Evolutionary conservation across 768 basidiomycete species (phyloP).

Genomic region (Boletus edulis): DNA sequence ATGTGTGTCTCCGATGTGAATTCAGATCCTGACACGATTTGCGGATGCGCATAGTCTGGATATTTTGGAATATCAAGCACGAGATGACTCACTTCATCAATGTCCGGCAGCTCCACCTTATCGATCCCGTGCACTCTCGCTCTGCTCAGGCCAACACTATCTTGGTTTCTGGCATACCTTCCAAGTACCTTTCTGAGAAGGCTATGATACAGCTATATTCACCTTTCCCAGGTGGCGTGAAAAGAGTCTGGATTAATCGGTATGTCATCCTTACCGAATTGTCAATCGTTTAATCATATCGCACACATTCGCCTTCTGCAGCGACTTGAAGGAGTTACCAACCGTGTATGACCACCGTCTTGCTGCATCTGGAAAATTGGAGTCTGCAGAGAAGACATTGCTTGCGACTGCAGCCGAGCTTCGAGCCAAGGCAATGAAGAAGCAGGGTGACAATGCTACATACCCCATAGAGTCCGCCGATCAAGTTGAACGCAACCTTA

Average conservation of each 20-base stretch:
- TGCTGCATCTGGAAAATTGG: conserved; percentile 74
- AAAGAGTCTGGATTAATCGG: conserved; percentile 91
- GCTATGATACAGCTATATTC: conserved; percentile 69
- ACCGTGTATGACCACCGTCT: conserved; percentile 76
- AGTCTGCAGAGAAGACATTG: conserved; percentile 79
- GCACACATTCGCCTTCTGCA: conserved; percentile 20
- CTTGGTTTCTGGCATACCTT: conserved; percentile 86
- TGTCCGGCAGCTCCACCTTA: conserved; percentile 79
- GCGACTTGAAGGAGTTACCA: conserved; percentile 85
- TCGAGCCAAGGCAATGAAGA: conserved; percentile 53
- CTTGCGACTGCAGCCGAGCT: conserved; percentile 74
- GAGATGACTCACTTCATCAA: conserved; percentile 83
- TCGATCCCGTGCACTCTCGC: conserved; percentile 67
- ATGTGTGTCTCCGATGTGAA: background rate
- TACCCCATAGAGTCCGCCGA: conserved; percentile 18
- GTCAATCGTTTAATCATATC: background rate
- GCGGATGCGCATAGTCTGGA: conserved; percentile 57
- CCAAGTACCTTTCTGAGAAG: conserved; percentile 67
- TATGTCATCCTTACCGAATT: conserved; percentile 24
- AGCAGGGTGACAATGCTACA: conserved; percentile 30
- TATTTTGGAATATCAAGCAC: conserved; percentile 73
- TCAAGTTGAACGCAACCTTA: conserved; percentile 28
- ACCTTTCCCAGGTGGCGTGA: conserved; percentile 88
- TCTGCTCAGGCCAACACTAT: conserved; percentile 88
- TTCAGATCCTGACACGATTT: background rate